Conservation (phyloP, 352 stramenopile genomes). For the Phytophthora pinifolia region DNA sequence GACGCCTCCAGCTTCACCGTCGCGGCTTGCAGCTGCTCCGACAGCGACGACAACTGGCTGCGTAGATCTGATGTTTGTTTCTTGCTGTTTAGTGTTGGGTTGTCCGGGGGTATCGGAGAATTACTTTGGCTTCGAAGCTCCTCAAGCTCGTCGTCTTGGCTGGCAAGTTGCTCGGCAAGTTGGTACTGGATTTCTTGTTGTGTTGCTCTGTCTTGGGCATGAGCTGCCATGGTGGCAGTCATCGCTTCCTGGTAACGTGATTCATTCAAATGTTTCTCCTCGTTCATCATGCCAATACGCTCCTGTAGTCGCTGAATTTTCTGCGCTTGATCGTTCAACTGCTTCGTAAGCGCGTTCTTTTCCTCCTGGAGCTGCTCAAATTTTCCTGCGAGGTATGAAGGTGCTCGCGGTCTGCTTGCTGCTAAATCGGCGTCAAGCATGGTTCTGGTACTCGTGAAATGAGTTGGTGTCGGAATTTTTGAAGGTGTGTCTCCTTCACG, state of each 20-base stretch:
- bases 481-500: constrained; percentile 18
- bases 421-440: not conserved
- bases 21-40: not conserved
- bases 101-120: not conserved
- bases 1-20: constrained; percentile 19
- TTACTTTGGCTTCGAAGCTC: constrained; percentile 6
- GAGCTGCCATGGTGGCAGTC: constrained; percentile 7
- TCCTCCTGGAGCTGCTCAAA: constrained; percentile 31
- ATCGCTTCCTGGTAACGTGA: constrained; percentile 24
- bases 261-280: constrained; percentile 23
- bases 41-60: not conserved
- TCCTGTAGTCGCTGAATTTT: constrained; percentile 25
- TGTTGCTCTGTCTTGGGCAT: constrained; percentile 14
- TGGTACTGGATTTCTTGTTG: constrained; percentile 24
- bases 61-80: not conserved
- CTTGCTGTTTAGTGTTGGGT: constrained; percentile 1
- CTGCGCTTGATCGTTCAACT: constrained; percentile 21
- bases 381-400: constrained; percentile 16
- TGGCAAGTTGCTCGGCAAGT: constrained; percentile 20
- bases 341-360: constrained; percentile 26
- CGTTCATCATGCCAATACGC: constrained; percentile 29
- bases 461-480: constrained; percentile 23
- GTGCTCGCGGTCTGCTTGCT: not conserved
- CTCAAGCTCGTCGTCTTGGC: constrained; percentile 13
- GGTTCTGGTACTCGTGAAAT: constrained; percentile 6